Evolutionary conservation across 176 grass and related monocot genomes (phyloP).

Genomic region (Carex kokanica): DNA sequence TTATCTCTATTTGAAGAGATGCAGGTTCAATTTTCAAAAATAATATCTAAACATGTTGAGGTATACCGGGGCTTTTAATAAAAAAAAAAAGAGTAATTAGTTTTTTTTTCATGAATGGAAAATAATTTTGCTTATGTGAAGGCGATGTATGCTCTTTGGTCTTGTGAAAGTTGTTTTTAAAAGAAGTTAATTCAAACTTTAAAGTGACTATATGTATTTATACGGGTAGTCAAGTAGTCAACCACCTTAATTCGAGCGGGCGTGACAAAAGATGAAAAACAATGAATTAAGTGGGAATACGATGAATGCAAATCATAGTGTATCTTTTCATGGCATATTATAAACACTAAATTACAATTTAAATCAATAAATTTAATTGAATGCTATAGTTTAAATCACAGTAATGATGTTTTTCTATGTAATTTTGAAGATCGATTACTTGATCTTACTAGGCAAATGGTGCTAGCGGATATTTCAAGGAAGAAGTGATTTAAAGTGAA

Average conservation of each 20-base stretch:
- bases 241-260: neutral
- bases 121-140: neutral
- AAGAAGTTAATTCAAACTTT: neutral
- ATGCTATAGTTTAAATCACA: too few relatives aligned
- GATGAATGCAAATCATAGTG: neutral
- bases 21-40: too few relatives aligned
- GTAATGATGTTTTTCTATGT: too few relatives aligned
- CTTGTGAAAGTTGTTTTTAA: neutral
- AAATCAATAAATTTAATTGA: neutral
- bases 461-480: too few relatives aligned
- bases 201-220: neutral
- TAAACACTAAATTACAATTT: neutral
- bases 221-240: neutral
- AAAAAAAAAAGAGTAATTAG: too few relatives aligned
- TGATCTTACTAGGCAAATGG: too few relatives aligned
- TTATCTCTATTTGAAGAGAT: too few relatives aligned
- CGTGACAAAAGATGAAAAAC: neutral
- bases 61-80: too few relatives aligned
- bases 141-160: neutral
- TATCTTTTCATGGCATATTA: neutral
- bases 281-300: neutral
- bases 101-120: too few relatives aligned
- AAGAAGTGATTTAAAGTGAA: too few relatives aligned
- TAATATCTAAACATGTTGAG: too few relatives aligned
- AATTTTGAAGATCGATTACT: too few relatives aligned